These are phyloP conservation scores for Cystobasidium onofrii DNA, from an alignment of 768 basidiomycete species.

Conservation along the genomic window DNA sequence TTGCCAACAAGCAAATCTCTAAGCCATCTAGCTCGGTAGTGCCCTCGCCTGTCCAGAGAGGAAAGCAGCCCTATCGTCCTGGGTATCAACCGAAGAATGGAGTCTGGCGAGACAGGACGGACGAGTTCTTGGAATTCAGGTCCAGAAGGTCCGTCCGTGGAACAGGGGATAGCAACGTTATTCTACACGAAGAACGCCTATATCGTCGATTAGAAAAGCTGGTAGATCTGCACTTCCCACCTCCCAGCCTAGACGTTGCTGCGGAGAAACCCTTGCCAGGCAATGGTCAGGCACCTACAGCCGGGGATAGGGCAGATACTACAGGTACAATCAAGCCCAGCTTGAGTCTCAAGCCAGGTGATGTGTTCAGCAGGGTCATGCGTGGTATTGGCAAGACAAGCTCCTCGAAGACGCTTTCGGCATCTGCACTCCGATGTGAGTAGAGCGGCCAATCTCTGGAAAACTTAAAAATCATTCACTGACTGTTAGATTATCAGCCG, in stretches of 20 bases:
- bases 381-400: background rate
- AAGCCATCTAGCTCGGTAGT: background rate
- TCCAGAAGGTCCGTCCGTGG: slow-evolving; percentile 48
- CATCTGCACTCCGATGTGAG: background rate
- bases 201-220: slow-evolving; percentile 42
- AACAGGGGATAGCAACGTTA: slow-evolving; percentile 58
- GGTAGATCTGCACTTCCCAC: slow-evolving; percentile 51
- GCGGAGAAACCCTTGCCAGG: slow-evolving; percentile 50
- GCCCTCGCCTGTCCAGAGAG: background rate
- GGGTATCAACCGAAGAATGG: slow-evolving; percentile 85
- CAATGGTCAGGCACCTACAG: slow-evolving; percentile 61
- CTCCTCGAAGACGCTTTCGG: background rate
- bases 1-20: slow-evolving; percentile 13
- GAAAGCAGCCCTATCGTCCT: slow-evolving; percentile 57
- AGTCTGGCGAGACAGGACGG: slow-evolving; percentile 67
- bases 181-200: slow-evolving; percentile 18
- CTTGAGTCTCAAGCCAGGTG: slow-evolving; percentile 4
- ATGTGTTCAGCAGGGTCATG: slow-evolving; percentile 20
- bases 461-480: no score
- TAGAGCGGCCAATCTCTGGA: background rate
- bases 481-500: slow-evolving; percentile 51
- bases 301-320: background rate
- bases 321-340: slow-evolving; percentile 24
- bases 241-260: slow-evolving; percentile 35
- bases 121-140: slow-evolving; percentile 59